Evolutionary conservation across 805 yeast genomes (phyloP).

Genomic region (Pichia nanzhaoensis): DNA sequence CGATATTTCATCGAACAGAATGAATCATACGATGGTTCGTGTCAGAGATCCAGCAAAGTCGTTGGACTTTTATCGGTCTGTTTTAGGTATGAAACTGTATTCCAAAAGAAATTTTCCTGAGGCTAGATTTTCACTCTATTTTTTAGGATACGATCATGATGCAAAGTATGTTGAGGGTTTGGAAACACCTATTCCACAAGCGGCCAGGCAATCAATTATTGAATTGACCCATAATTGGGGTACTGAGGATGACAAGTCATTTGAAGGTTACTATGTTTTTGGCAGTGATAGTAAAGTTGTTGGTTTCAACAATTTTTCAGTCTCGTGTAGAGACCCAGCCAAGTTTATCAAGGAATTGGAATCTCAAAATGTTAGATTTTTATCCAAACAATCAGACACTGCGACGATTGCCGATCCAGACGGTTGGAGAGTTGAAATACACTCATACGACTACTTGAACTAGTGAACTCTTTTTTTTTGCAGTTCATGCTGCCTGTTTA

Average conservation of each 20-base stretch:
- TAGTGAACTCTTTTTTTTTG: constrained; percentile 15
- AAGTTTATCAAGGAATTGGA: constrained; percentile 46
- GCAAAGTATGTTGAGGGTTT: constrained; percentile 38
- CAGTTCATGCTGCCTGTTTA: too few relatives aligned
- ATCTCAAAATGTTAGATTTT: constrained; percentile 44
- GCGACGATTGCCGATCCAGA: constrained; percentile 88
- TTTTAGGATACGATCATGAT: constrained; percentile 64
- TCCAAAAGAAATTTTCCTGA: constrained; percentile 48
- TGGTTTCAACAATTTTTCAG: constrained; percentile 85
- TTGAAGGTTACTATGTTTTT: constrained; percentile 75
- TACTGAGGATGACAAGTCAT: constrained; percentile 70
- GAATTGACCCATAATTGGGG: constrained; percentile 97
- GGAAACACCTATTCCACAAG: constrained; percentile 29
- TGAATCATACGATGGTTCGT: constrained; percentile 92
- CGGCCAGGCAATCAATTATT: constrained; percentile 57
- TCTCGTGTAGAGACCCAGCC: constrained; percentile 59
- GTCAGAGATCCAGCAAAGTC: constrained; percentile 78
- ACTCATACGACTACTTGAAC: constrained; percentile 23
- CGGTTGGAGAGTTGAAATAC: constrained; percentile 76
- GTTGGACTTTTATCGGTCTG: constrained; percentile 68
- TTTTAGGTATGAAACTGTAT: constrained; percentile 73
- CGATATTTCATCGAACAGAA: constrained; percentile 37
- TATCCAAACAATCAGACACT: constrained; percentile 46
- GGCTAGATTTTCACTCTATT: constrained; percentile 82
- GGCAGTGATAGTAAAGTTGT: constrained; percentile 51